Percentiles rank a stretch among this genome's conserved stretches.
These are phyloP conservation scores for Leccinum ochraceum DNA, from an alignment of 768 basidiomycete genomes.

Conservation along the genomic window DNA sequence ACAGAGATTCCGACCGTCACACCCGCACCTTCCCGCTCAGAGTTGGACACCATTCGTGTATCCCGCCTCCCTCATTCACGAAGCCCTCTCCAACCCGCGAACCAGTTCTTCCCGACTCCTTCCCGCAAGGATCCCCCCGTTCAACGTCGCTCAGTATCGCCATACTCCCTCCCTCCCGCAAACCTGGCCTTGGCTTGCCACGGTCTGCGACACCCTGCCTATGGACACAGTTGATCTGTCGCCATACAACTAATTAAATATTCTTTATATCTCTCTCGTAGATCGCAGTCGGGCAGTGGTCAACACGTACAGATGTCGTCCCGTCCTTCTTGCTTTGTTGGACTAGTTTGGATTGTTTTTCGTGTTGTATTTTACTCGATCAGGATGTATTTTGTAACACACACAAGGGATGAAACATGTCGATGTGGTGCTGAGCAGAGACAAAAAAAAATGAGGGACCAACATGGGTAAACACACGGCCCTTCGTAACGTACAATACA, in stretches of 20 bases:
- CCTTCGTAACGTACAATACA: no score
- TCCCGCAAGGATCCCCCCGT: conserved; percentile 15
- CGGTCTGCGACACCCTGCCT: conserved; percentile 11
- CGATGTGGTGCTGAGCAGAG: neutral
- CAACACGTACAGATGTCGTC: conserved; percentile 13
- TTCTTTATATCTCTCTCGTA: conserved; percentile 18
- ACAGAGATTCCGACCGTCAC: conserved; percentile 17
- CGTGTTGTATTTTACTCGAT: conserved; percentile 30
- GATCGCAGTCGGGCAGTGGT: conserved; percentile 13
- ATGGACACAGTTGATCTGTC: conserved; percentile 13
- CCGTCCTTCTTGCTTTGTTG: conserved; percentile 17
- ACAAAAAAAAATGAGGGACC: conserved; percentile 8
- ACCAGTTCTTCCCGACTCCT: conserved; percentile 23
- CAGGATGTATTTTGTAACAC: conserved; percentile 25
- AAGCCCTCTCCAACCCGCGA: conserved; percentile 28
- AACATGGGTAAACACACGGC: conserved; percentile 25
- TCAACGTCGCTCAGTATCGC: conserved; percentile 4
- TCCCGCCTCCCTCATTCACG: conserved; percentile 25
- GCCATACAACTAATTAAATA: conserved; percentile 2
- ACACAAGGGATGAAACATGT: neutral
- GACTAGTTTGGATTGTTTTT: conserved; percentile 1
- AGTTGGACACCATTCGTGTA: conserved; percentile 44
- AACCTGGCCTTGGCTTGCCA: conserved; percentile 18
- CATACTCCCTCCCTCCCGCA: conserved; percentile 8
- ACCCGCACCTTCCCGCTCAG: conserved; percentile 36